Evolutionary conservation across 345 rosid genomes (phyloP).

Genomic region (Eucalyptus dawsonii): DNA sequence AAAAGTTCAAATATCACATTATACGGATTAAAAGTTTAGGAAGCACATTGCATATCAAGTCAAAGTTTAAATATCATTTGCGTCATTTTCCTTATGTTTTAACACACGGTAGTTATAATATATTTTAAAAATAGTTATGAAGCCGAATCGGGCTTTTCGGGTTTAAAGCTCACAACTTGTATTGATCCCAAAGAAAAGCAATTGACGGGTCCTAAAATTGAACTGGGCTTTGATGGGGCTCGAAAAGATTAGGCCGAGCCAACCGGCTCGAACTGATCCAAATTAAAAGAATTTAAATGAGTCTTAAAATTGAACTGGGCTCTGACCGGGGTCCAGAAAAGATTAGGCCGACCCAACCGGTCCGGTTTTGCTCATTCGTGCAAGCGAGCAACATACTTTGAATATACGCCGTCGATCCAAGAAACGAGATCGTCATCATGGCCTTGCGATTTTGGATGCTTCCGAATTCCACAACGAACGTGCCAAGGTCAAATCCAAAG

Average conservation of each 20-base stretch:
- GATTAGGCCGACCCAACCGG: not conserved
- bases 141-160: not conserved
- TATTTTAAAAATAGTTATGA: too few species aligned
- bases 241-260: not conserved
- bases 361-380: not conserved
- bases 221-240: not conserved
- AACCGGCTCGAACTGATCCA: not conserved
- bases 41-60: fast-evolving
- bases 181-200: not conserved
- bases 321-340: not conserved
- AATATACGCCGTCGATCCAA: not conserved
- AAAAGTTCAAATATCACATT: too few species aligned
- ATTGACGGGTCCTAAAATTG: not conserved
- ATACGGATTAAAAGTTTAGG: too few species aligned
- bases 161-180: not conserved
- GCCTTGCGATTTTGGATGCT: not conserved
- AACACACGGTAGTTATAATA: fast-evolving
- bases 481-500: not conserved
- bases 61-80: fast-evolving
- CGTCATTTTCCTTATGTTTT: too few species aligned
- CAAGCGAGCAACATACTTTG: not conserved
- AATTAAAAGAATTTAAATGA: not conserved
- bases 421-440: not conserved
- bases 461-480: not conserved
- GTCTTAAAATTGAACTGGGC: not conserved